Evolutionary conservation across 495 filamentous ascomycete genomes (phyloP).

Genomic region (Hypoxylon perforatum): DNA sequence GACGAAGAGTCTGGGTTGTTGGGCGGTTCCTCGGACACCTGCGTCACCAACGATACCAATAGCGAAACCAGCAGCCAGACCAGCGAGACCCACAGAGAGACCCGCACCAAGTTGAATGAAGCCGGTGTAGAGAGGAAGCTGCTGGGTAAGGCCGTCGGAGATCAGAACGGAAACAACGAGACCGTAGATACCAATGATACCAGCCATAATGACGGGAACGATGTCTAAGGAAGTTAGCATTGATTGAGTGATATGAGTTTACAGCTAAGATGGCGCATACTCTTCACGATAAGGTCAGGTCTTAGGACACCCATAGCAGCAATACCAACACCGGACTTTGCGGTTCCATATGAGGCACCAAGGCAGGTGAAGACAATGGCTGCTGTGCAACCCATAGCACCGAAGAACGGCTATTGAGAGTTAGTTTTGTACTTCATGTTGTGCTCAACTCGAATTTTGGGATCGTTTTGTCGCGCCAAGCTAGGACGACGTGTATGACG

Average conservation of each 20-base stretch:
- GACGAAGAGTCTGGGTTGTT: constrained; percentile 97
- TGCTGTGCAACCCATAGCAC: constrained; percentile 98
- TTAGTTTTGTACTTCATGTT: constrained; percentile 45
- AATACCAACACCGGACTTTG: constrained; percentile 99
- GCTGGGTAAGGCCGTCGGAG: constrained; percentile 87
- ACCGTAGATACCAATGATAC: constrained; percentile 99
- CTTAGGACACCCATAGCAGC: constrained; percentile 97
- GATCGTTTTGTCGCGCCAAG: constrained; percentile 28
- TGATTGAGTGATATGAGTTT: neutral
- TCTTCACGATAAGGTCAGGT: constrained; percentile 99
- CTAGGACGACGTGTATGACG: constrained; percentile 12
- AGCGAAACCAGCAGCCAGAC: constrained; percentile 97
- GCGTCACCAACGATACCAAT: constrained; percentile 99
- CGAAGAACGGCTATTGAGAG: constrained; percentile 88
- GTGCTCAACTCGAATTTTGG: constrained; percentile 34
- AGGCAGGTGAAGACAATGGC: constrained; percentile 99
- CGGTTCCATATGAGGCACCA: constrained; percentile 97
- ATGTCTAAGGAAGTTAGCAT: constrained; percentile 74
- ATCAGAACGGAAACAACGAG: constrained; percentile 98
- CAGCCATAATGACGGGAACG: constrained; percentile 99
- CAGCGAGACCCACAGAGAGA: constrained; percentile 94
- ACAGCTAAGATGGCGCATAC: constrained; percentile 65
- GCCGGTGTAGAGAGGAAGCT: constrained; percentile 86
- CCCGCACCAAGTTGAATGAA: constrained; percentile 99
- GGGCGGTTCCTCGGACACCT: constrained; percentile 97